Base-by-base conservation (phyloP, 1,284 basidiomycete genomes). In the Lentinula novae-zelandiae region DNA sequence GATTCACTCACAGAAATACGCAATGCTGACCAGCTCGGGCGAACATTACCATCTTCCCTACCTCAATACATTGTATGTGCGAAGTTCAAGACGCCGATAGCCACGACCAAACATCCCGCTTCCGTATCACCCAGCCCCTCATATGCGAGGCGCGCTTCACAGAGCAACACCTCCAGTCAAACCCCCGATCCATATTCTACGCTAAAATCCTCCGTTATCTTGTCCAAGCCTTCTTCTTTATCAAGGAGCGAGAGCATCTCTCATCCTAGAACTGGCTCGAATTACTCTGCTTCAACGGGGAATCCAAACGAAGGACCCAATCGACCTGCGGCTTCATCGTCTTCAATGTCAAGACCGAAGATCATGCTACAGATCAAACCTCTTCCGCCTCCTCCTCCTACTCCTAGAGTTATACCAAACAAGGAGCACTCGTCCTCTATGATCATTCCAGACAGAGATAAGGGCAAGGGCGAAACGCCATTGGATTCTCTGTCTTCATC, bases 51-150 rank as follows among this genome's bases (percentile, higher is more conserved):
- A 1, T 13, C 20, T 5, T 60, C 62, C 2, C 65, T 63, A 54
- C 33, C 51, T 36, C 67, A 72, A 64, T 72, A 71, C 8, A 75
- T 84, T 44, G 72, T 86, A 20, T 86, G 82, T 62, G 75, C 79
- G 52, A 82, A 78, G 64, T 86, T 84, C 66, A 69, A 64, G n/a
- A 61, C 64, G 20, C 57, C 33, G 12, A 50, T 57, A 12, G 59
- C 60, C 44, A 65, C 60, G 0, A 40, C 66, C 1, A 48, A 48
- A 15, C 31, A 58, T 8, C 15, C 63, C n/a, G 53, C 44, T 46
- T n/a, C 50, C 33, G 42, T 40, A 44, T 33, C 46, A 31, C 31
- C 57, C 10, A 51, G 55, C 12, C 6, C 57, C 20, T 10, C 58
- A 1, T 52, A 58, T 56, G 2, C 40, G 13, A 40, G 53, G 3